These are phyloP conservation scores for Batkoa obscura DNA, from an alignment of 371 early-diverging fungal species.

Conservation along the genomic window DNA sequence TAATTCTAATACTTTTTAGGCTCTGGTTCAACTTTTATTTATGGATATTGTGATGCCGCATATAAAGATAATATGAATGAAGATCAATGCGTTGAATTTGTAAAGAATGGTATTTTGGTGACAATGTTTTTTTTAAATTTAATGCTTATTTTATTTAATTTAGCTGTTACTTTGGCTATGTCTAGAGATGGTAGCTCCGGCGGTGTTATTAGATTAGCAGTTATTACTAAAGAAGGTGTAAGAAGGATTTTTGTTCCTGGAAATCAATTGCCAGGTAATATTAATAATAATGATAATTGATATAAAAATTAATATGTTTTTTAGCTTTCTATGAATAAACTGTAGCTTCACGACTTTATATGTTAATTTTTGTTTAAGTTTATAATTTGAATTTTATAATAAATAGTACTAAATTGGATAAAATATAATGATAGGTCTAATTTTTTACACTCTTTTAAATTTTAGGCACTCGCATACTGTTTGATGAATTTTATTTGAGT, in stretches of 20 bases:
- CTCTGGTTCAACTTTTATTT: slow-evolving; percentile 94
- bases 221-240: slow-evolving; percentile 84
- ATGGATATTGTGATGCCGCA: slow-evolving; percentile 90
- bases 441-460: no score
- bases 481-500: no score
- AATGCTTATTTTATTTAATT: background rate
- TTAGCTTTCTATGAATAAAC: no score
- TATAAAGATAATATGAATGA: slow-evolving; percentile 72
- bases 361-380: no score
- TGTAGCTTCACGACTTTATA: no score
- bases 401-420: no score
- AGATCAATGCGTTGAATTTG: slow-evolving; percentile 88
- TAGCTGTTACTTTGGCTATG: slow-evolving; percentile 91
- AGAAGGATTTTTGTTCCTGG: slow-evolving; percentile 85
- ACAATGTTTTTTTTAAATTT: background rate
- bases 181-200: slow-evolving; percentile 97
- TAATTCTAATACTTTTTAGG: slow-evolving; percentile 20
- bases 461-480: no score
- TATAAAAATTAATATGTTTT: no score
- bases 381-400: no score
- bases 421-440: no score
- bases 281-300: background rate
- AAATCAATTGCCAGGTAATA: slow-evolving; percentile 46
- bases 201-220: slow-evolving; percentile 92
- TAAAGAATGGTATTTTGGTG: slow-evolving; percentile 76